phyloP scores from a whole-genome alignment of 495 filamentous ascomycete genomes.

The Aspergillus asperescens region DNA sequence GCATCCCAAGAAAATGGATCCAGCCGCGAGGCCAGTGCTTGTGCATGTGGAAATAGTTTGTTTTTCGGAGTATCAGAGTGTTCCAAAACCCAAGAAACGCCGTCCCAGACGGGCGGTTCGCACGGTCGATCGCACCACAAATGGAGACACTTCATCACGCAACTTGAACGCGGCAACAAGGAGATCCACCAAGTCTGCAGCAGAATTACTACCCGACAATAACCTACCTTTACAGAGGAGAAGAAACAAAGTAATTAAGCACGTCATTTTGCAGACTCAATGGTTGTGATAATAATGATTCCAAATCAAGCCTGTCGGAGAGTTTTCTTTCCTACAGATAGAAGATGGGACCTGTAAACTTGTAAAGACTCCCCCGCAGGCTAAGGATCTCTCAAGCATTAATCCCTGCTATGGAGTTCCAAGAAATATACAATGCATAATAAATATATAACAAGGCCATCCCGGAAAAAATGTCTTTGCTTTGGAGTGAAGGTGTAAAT shows the following conservation, averaged over 20 bases:
- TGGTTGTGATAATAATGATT: not conserved
- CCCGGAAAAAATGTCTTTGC: too few species aligned
- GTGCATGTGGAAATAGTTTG: not conserved
- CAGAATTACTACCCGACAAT: too few species aligned
- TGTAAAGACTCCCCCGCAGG: not conserved
- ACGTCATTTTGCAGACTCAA: not conserved
- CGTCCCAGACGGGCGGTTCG: slow-evolving; percentile 18
- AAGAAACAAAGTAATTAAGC: not conserved
- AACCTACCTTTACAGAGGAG: not conserved
- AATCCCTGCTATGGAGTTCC: too few species aligned
- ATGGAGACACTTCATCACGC: too few species aligned
- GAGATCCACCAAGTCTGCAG: too few species aligned
- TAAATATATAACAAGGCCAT: too few species aligned
- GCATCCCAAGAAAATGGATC: not conserved
- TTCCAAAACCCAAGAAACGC: not conserved
- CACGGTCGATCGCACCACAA: slow-evolving; percentile 11
- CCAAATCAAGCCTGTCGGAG: slow-evolving; percentile 8
- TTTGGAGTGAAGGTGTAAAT: too few species aligned
- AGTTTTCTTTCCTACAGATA: not conserved
- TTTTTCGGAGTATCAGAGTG: slow-evolving; percentile 11
- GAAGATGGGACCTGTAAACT: too few species aligned
- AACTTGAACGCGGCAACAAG: too few species aligned
- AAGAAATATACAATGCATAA: too few species aligned
- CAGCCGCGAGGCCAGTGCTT: slow-evolving; percentile 6
- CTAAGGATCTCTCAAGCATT: not conserved